These are phyloP conservation scores for Draba incana DNA, from an alignment of 345 rosid genomes.

Conservation along the genomic window DNA sequence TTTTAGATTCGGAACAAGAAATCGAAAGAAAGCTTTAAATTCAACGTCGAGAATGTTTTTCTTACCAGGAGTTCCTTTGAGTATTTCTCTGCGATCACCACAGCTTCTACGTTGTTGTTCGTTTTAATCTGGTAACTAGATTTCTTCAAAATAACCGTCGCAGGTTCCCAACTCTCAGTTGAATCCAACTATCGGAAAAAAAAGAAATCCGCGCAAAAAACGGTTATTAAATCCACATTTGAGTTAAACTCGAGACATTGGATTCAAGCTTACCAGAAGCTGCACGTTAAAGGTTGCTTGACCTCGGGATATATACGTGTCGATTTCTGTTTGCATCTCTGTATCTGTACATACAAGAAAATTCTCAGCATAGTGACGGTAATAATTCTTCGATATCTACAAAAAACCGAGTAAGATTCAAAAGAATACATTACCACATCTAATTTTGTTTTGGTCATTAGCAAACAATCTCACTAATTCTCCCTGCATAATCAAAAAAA, in stretches of 20 bases:
- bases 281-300: slow-evolving; percentile 68
- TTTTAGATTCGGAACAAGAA: not conserved
- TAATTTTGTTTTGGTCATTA: slow-evolving; percentile 88
- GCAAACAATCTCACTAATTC: slow-evolving; percentile 89
- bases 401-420: not conserved
- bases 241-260: not conserved
- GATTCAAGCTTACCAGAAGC: slow-evolving; percentile 55
- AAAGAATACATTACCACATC: slow-evolving; percentile 71
- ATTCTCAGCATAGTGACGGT: slow-evolving; percentile 1
- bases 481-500: slow-evolving; percentile 57
- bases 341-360: slow-evolving; percentile 52
- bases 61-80: slow-evolving; percentile 61
- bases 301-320: slow-evolving; percentile 59
- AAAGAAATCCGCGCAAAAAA: not conserved
- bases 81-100: slow-evolving; percentile 61
- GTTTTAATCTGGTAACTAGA: slow-evolving; percentile 73
- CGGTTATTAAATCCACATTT: not conserved
- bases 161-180: slow-evolving; percentile 73
- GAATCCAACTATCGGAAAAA: slow-evolving; percentile 57
- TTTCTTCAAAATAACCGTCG: slow-evolving; percentile 54
- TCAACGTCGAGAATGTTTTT: not conserved
- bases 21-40: not conserved
- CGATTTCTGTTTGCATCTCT: slow-evolving; percentile 80
- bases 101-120: slow-evolving; percentile 45
- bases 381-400: not conserved